phyloP scores from a whole-genome alignment of 2,329 filamentous ascomycete genomes.

The Arthroderma uncinatum region DNA sequence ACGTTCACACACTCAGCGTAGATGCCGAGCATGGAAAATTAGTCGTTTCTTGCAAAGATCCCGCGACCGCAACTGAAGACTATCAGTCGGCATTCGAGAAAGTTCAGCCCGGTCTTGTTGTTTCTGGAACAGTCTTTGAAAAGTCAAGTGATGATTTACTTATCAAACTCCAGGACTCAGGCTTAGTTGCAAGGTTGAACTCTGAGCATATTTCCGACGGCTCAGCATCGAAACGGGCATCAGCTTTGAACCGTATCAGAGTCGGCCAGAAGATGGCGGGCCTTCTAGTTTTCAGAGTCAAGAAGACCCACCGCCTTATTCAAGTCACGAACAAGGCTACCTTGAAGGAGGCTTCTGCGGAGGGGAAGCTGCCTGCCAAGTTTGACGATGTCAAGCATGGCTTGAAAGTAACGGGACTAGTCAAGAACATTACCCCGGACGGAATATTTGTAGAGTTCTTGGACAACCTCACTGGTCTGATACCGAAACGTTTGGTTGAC shows the following conservation, averaged over 20 bases:
- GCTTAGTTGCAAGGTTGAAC: slow-evolving; percentile 66
- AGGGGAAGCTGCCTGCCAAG: slow-evolving; percentile 57
- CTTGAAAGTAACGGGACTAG: slow-evolving; percentile 61
- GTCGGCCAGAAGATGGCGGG: slow-evolving; percentile 74
- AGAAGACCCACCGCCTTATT: slow-evolving; percentile 63
- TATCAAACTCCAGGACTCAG: slow-evolving; percentile 61
- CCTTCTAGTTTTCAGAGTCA: slow-evolving; percentile 77
- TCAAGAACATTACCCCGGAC: slow-evolving; percentile 70
- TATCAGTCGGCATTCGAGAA: slow-evolving; percentile 62
- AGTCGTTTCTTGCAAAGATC: slow-evolving; percentile 87
- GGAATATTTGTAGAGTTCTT: slow-evolving; percentile 85
- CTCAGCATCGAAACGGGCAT: slow-evolving; percentile 63
- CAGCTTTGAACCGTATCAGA: slow-evolving; percentile 66
- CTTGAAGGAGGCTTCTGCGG: slow-evolving; percentile 62
- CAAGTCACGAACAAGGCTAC: slow-evolving; percentile 73
- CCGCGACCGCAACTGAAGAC: slow-evolving; percentile 64
- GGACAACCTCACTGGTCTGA: slow-evolving; percentile 61
- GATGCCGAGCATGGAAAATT: slow-evolving; percentile 60
- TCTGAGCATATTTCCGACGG: slow-evolving; percentile 76
- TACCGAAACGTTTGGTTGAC: slow-evolving; percentile 68
- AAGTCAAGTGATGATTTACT: slow-evolving; percentile 67
- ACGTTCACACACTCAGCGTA: slow-evolving; percentile 73
- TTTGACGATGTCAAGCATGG: slow-evolving; percentile 64
- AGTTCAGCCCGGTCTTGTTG: slow-evolving; percentile 60
- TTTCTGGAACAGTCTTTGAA: slow-evolving; percentile 69